Evolutionary conservation across 306 rosid species (phyloP).

Genomic region (Echinosophora koreensis): DNA sequence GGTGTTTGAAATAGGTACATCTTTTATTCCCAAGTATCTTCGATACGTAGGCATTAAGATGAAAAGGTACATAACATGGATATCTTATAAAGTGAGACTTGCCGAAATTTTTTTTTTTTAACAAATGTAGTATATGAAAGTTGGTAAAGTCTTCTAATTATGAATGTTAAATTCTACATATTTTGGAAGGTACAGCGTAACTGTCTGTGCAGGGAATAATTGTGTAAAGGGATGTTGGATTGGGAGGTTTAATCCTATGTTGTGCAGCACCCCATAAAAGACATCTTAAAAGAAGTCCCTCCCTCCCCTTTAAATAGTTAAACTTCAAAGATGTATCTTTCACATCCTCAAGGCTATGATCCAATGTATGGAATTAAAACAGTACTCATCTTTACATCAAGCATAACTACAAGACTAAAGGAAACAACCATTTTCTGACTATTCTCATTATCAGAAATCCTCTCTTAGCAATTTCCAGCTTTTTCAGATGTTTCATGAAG

Average conservation of each 20-base stretch:
- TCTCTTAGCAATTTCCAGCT: neutral
- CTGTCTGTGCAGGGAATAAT: neutral
- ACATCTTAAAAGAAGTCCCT: neutral
- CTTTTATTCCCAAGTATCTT: neutral
- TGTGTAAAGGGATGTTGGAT: neutral
- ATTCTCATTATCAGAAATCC: neutral
- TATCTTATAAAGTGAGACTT: neutral
- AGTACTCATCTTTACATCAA: neutral
- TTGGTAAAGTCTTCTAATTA: neutral
- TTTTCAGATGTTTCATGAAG: neutral
- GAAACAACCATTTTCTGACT: neutral
- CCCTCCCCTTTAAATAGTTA: no score
- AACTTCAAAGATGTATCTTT: no score
- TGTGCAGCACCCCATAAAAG: neutral
- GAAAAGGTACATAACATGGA: neutral
- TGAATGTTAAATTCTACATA: neutral
- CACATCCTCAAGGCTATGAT: neutral
- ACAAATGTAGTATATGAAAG: neutral
- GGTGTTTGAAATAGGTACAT: no score
- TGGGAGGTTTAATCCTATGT: neutral
- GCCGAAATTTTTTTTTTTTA: neutral
- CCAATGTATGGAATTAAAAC: neutral
- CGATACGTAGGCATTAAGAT: neutral
- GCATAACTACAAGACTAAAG: neutral
- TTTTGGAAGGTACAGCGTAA: neutral